phyloP scores from a whole-genome alignment of 2,329 filamentous ascomycete genomes.

The Boeremia lycopersici region DNA sequence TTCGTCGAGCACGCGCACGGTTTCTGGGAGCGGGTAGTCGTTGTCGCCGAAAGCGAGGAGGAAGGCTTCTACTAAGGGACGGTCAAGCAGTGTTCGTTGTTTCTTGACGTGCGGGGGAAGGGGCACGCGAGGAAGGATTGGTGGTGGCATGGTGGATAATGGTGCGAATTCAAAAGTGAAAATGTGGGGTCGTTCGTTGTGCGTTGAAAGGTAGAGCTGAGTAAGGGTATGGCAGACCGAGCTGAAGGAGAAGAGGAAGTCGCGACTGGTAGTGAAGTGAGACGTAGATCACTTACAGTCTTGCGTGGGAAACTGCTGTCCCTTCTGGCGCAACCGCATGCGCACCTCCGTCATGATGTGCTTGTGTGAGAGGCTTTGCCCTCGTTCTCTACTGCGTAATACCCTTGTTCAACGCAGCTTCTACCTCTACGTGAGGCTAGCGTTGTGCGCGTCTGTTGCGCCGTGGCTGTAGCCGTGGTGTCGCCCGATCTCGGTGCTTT shows the following conservation, averaged over 20 bases:
- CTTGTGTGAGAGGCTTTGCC: background rate
- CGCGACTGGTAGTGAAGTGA: background rate
- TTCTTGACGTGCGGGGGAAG: slow-evolving; percentile 11
- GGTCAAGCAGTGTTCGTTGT: slow-evolving; percentile 11
- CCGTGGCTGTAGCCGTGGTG: background rate
- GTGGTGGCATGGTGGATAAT: background rate
- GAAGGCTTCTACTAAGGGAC: slow-evolving; percentile 67
- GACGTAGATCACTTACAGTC: slow-evolving; percentile 44
- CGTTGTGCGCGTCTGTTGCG: background rate
- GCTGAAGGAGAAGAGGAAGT: background rate
- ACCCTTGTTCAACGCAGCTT: background rate
- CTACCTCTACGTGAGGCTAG: background rate
- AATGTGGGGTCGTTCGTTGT: background rate
- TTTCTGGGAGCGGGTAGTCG: slow-evolving; percentile 77
- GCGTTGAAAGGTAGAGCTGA: background rate
- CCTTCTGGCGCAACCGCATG: slow-evolving; percentile 55
- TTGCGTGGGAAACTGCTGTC: slow-evolving; percentile 52
- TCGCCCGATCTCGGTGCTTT: background rate
- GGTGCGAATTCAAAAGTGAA: background rate
- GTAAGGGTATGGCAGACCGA: background rate
- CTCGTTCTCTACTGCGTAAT: background rate
- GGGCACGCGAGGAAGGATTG: slow-evolving; percentile 16
- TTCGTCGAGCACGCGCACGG: slow-evolving; percentile 87
- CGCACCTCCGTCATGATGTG: slow-evolving; percentile 55
- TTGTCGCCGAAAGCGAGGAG: slow-evolving; percentile 84